phyloP scores from a whole-genome alignment of 306 rosid genomes.

The Quercus bicolor region DNA sequence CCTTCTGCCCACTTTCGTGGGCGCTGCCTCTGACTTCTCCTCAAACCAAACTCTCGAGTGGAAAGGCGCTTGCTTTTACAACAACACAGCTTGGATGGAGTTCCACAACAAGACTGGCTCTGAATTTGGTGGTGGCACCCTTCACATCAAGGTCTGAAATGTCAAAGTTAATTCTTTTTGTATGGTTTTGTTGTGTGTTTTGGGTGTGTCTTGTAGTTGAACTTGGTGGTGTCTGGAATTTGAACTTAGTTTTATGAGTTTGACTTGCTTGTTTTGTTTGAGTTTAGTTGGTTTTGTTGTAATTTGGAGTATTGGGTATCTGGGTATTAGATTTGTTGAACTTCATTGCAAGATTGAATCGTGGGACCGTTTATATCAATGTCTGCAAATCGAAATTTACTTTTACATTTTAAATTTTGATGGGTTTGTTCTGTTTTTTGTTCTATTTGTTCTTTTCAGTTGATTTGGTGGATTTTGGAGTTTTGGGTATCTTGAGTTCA shows the following conservation, averaged over 20 bases:
- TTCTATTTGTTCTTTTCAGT: too few relatives aligned
- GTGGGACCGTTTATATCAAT: too few relatives aligned
- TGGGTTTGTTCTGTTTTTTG: too few relatives aligned
- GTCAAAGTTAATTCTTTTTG: not conserved
- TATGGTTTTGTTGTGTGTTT: not conserved
- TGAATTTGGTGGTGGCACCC: conserved; percentile 89
- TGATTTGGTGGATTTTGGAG: too few relatives aligned
- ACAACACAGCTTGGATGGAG: conserved; percentile 85
- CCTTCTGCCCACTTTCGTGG: conserved; percentile 74
- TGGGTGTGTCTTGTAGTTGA: too few relatives aligned
- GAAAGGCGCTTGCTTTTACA: conserved; percentile 81
- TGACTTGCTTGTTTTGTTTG: not conserved
- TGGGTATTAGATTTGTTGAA: not conserved
- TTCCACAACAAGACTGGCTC: conserved; percentile 59
- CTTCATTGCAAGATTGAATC: too few relatives aligned
- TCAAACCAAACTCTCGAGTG: conserved; percentile 30
- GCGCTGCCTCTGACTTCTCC: conserved; percentile 67
- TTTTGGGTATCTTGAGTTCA: not conserved
- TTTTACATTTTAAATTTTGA: too few relatives aligned
- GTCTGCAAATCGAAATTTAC: too few relatives aligned
- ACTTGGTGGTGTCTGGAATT: too few relatives aligned
- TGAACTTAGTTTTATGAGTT: not conserved
- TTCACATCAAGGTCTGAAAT: conserved; percentile 64
- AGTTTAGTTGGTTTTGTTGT: not conserved
- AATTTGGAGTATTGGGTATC: not conserved